phyloP scores from a whole-genome alignment of 352 stramenopile species.

The Phytophthora pisi region DNA sequence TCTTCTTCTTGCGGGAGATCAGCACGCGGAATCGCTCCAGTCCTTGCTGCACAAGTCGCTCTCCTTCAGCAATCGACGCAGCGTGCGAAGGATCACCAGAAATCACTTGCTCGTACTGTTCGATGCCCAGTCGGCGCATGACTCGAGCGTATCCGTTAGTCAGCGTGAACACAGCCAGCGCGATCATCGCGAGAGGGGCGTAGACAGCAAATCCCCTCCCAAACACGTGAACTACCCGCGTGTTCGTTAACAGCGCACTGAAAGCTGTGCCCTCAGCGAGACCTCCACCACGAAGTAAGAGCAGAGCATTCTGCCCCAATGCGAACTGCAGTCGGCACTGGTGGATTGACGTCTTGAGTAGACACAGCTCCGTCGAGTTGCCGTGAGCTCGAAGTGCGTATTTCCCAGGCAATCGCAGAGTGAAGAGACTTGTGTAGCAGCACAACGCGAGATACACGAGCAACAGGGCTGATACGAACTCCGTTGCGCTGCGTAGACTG shows the following conservation, averaged over 20 bases:
- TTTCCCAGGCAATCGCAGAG: slow-evolving; percentile 54
- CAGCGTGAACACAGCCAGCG: slow-evolving; percentile 53
- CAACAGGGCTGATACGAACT: slow-evolving; percentile 49
- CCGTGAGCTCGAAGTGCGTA: slow-evolving; percentile 55
- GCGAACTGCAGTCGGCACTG: slow-evolving; percentile 77
- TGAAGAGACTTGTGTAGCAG: slow-evolving; percentile 66
- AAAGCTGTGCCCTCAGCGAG: slow-evolving; percentile 60
- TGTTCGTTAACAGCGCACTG: slow-evolving; percentile 56
- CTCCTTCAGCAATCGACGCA: slow-evolving; percentile 50
- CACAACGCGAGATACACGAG: slow-evolving; percentile 69
- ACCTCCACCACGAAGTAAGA: slow-evolving; percentile 52
- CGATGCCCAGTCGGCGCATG: slow-evolving; percentile 59
- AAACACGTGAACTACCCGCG: slow-evolving; percentile 62
- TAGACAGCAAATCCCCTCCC: slow-evolving; percentile 63
- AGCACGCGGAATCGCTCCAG: slow-evolving; percentile 47
- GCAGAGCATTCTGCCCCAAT: slow-evolving; percentile 68
- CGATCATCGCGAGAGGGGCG: slow-evolving; percentile 59
- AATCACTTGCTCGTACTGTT: slow-evolving; percentile 73
- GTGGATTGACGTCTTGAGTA: slow-evolving; percentile 67
- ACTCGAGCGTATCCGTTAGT: slow-evolving; percentile 58
- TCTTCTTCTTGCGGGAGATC: slow-evolving; percentile 44
- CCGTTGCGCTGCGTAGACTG: slow-evolving; percentile 31
- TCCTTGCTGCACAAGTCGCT: slow-evolving; percentile 55
- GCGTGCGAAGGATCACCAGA: slow-evolving; percentile 39
- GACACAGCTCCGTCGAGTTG: slow-evolving; percentile 62